Evolutionary conservation across 495 filamentous ascomycete genomes (phyloP).

Genomic region (Tuber indicum): DNA sequence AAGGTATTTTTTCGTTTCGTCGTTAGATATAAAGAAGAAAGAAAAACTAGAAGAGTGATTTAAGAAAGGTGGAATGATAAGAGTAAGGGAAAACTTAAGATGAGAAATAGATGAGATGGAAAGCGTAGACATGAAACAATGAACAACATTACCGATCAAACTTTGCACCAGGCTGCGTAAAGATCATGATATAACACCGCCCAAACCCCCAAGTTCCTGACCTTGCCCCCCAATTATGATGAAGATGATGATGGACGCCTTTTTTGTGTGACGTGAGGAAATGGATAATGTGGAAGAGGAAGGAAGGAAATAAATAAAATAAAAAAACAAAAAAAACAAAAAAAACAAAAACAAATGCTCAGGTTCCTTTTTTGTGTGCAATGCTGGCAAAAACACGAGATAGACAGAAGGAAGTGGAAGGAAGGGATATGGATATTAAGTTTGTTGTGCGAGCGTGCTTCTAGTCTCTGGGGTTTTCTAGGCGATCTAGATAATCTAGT

Average conservation of each 20-base stretch:
- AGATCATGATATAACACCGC: conserved; percentile 24
- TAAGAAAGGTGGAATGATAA: neutral
- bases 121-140: conserved; percentile 5
- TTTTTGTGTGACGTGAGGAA: conserved; percentile 2
- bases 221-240: conserved; percentile 3
- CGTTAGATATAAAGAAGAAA: conserved; percentile 28
- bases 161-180: conserved; percentile 39
- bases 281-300: neutral
- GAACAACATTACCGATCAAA: conserved; percentile 39
- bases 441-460: neutral
- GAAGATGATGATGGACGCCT: conserved; percentile 5
- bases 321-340: neutral
- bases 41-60: neutral
- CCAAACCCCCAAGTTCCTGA: neutral
- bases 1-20: conserved; percentile 39
- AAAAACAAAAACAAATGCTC: neutral
- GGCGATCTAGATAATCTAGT: conserved; percentile 28
- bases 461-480: neutral
- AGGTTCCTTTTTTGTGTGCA: conserved; percentile 4
- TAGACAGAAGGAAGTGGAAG: conserved; percentile 1
- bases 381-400: conserved; percentile 1
- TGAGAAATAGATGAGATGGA: conserved; percentile 3
- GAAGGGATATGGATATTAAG: conserved; percentile 1
- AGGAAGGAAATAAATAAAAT: conserved; percentile 3
- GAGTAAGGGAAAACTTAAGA: neutral